Evolutionary conservation across 352 stramenopile genomes (phyloP), one percentile per base, ranked within the genome.

Genomic region (Globisporangium cystogenes): DNA sequence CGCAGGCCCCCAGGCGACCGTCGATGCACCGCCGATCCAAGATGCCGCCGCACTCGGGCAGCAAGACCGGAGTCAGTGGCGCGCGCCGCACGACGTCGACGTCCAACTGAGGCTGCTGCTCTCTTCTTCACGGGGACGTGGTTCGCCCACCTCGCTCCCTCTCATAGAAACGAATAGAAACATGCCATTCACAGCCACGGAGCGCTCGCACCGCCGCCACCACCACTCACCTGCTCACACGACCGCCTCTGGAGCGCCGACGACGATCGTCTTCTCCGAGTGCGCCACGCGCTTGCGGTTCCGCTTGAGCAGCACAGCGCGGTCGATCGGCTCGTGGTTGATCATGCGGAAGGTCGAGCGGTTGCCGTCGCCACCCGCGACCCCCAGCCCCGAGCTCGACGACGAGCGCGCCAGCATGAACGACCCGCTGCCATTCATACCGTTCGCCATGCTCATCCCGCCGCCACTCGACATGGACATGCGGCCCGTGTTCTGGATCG

Each of bases 231-330:
- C 21, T 47, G 11, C 12, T 72, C 86, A 95, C 36, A 95, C 84
- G 37, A 76, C 75, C 50, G 85, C 85, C 70, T 95, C 82, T 2
- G 79, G 80, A 1, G 82, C 85, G 35, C 85, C 85, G 1, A 95
- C 82, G 44, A 93, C 84, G 55, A 95, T 95, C n/a, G 77, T 93
- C 61, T 87, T 88, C 62, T 91, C 78, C 1, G 76, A 90, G 55
- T 82, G 81, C 48, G 76, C 67, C 12, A 66, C 71, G 46, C 78
- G 79, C 58, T 90, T 90, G 33, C 74, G 74, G 53, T 72, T 91
- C 23, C 82, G 80, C 66, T 91, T 91, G 27, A 93, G 74, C 59
- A 90, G 52, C 33, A 90, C 77, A 18, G 78, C 76, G 52, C 76
- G 80, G 53, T 90, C 76, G 39, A 90, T 80, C 18, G 72, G 80